phyloP scores from a whole-genome alignment of 2,329 filamentous ascomycete genomes.

The Ceratocystis papillata region DNA sequence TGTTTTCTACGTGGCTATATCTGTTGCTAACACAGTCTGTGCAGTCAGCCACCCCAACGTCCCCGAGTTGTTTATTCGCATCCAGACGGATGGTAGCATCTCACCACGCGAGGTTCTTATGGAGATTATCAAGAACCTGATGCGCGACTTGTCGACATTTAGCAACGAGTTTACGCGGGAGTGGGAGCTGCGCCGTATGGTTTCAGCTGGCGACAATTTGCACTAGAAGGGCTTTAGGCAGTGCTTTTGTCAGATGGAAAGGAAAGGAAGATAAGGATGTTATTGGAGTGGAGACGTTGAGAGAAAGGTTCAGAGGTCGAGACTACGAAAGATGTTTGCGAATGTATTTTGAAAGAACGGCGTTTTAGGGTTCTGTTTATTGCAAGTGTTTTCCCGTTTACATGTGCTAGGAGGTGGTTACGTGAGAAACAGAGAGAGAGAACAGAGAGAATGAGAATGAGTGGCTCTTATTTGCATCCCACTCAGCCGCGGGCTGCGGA shows the following conservation, averaged over 20 bases:
- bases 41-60: conserved; percentile 51
- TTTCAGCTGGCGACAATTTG: conserved; percentile 47
- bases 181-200: conserved; percentile 80
- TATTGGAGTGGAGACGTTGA: background rate
- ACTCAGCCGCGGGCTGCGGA: background rate
- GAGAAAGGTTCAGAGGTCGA: background rate
- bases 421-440: background rate
- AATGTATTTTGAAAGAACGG: conserved; percentile 1
- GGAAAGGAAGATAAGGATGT: background rate
- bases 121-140: conserved; percentile 67
- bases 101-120: conserved; percentile 83
- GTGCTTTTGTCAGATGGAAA: background rate
- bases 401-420: background rate
- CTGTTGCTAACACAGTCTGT: conserved; percentile 20
- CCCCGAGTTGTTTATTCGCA: conserved; percentile 56
- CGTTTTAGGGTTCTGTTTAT: conserved; percentile 15
- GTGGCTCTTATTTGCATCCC: background rate
- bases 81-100: conserved; percentile 83
- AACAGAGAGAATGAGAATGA: background rate
- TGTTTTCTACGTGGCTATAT: background rate
- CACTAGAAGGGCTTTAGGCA: conserved; percentile 6
- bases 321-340: background rate
- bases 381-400: background rate
- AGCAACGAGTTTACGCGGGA: conserved; percentile 87
- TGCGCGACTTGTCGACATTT: conserved; percentile 68